These are phyloP conservation scores for Microdochium nivale DNA, from an alignment of 2,329 filamentous ascomycete genomes.

Conservation along the genomic window DNA sequence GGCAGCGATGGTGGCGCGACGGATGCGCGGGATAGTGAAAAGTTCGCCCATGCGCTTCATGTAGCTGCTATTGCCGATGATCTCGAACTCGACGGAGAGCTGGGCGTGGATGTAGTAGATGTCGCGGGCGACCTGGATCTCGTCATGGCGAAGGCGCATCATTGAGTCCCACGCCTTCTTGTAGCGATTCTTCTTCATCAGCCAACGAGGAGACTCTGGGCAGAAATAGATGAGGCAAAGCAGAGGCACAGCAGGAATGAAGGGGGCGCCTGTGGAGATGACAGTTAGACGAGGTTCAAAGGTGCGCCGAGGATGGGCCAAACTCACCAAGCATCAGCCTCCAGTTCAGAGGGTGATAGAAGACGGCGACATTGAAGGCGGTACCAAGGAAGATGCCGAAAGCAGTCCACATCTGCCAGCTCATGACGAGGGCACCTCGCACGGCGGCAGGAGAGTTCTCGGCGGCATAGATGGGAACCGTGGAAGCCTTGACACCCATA, in stretches of 20 bases:
- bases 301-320: not conserved
- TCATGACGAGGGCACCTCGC: slow-evolving; percentile 72
- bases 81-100: slow-evolving; percentile 48
- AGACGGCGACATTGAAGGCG: slow-evolving; percentile 48
- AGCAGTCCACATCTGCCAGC: slow-evolving; percentile 65
- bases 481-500: slow-evolving; percentile 66
- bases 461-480: slow-evolving; percentile 68
- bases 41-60: slow-evolving; percentile 53
- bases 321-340: slow-evolving; percentile 23
- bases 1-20: slow-evolving; percentile 66
- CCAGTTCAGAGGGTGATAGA: slow-evolving; percentile 23
- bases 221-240: slow-evolving; percentile 55
- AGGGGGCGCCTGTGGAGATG: slow-evolving; percentile 49
- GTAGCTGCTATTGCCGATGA: slow-evolving; percentile 45
- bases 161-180: slow-evolving; percentile 50
- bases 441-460: slow-evolving; percentile 64
- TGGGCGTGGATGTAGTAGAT: slow-evolving; percentile 58
- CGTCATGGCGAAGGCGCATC: slow-evolving; percentile 39
- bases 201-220: slow-evolving; percentile 57
- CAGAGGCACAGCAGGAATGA: slow-evolving; percentile 51
- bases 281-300: not conserved
- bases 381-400: slow-evolving; percentile 55
- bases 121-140: slow-evolving; percentile 50
- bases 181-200: slow-evolving; percentile 58
- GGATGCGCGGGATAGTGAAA: slow-evolving; percentile 60